Conservation (phyloP, 495 filamentous ascomycete species). For the Parathielavia hyrcaniae region DNA sequence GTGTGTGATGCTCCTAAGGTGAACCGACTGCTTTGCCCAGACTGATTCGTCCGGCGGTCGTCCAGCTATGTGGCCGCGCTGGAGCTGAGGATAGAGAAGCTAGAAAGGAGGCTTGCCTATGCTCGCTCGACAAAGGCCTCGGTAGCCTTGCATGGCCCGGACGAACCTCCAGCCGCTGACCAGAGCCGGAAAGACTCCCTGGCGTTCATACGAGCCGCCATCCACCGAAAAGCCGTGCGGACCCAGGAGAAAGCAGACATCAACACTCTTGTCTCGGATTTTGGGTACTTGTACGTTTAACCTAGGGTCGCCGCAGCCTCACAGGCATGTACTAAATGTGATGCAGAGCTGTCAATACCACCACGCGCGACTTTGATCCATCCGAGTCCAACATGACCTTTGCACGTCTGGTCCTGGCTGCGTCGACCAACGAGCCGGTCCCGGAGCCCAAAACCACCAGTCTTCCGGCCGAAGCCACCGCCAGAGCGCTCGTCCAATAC, state of each 20-base stretch:
- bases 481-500: conserved; percentile 62
- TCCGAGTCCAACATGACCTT: conserved; percentile 81
- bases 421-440: conserved; percentile 59
- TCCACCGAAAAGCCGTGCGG: conserved; percentile 53
- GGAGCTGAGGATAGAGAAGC: conserved; percentile 77
- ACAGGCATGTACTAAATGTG: conserved; percentile 12
- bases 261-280: conserved; percentile 72
- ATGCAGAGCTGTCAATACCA: conserved; percentile 77
- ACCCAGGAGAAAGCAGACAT: conserved; percentile 66
- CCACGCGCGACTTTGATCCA: conserved; percentile 83
- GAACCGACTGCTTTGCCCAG: background rate
- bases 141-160: conserved; percentile 43
- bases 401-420: conserved; percentile 70
- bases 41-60: background rate
- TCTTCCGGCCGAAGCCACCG: conserved; percentile 60
- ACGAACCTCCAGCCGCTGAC: conserved; percentile 36
- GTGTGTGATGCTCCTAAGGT: conserved; percentile 26
- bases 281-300: conserved; percentile 62
- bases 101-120: conserved; percentile 65
- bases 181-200: conserved; percentile 52
- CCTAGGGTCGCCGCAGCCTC: background rate
- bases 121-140: conserved; percentile 54
- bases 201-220: conserved; percentile 51
- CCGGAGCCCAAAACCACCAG: conserved; percentile 49
- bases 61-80: conserved; percentile 82